Conservation (phyloP, 257 asterid species). For the Nicotiana paniculata region DNA sequence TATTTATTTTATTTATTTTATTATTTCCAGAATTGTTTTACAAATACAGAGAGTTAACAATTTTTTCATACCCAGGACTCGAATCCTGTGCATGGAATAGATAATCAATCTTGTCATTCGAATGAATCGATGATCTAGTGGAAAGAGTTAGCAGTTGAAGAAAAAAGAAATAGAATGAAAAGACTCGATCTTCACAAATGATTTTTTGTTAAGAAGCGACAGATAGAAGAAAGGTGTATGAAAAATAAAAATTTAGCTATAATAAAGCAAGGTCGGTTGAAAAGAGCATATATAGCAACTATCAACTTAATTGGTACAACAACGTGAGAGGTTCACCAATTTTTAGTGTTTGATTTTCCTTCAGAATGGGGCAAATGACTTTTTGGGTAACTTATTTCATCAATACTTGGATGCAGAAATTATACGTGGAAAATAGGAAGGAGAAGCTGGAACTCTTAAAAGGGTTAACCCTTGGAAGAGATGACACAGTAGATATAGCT, state of each 20-base stretch:
- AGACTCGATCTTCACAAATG: no score
- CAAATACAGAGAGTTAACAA: no score
- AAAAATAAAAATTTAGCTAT: no score
- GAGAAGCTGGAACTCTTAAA: conserved; percentile 63
- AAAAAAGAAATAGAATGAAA: background rate
- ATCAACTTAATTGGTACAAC: background rate
- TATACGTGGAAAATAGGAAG: conserved; percentile 44
- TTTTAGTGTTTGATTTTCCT: no score
- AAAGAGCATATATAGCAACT: background rate
- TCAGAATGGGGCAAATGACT: no score
- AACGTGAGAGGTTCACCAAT: background rate
- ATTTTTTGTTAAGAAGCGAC: no score
- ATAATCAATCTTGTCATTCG: background rate
- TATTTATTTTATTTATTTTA: no score
- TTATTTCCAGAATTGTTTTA: no score
- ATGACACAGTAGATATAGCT: conserved; percentile 26
- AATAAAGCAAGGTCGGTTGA: background rate
- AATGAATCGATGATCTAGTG: background rate
- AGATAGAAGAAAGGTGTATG: no score
- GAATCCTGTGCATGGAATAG: no score
- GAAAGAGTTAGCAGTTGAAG: background rate
- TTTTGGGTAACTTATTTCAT: no score
- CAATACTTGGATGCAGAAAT: conserved; percentile 37
- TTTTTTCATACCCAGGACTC: no score
- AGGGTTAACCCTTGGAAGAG: conserved; percentile 49